Evolutionary conservation across 768 basidiomycete species (phyloP), one percentile per base, ranked within the genome.

Genomic region (Leccinum fibrillosum): DNA sequence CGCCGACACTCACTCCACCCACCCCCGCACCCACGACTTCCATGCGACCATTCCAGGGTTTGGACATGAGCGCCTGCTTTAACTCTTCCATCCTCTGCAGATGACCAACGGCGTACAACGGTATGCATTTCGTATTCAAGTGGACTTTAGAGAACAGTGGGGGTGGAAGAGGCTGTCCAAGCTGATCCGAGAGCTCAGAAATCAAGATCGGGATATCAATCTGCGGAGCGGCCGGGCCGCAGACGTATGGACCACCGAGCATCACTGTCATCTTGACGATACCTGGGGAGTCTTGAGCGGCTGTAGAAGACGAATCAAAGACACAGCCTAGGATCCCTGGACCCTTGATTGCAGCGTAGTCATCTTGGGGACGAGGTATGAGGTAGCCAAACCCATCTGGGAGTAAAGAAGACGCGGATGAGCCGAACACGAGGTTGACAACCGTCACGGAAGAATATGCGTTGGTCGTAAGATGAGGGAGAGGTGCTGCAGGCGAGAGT

Each of bases 321-420:
- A 98, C 86, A 30, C 88, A 86, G 12, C 96, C 96, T 0, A 98
- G 80, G 19, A 90, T 80, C 4, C 84, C 82, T 11, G 78, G 71
- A 50, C 71, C 62, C 34, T 70, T 64, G 5, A 64, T 53, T 23
- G 58, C 53, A n/a, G 72, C 65, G 62, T 90, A 89, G 21, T 79
- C 86, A 5, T 71, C 71, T 32, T 73, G 74, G 0, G 89, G 85
- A 15, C 94, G 89, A 0, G 95, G 94, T 53, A 97, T 81, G 67
- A 99, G 87, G 76, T 94, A 98, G 9, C 96, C 96, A 69, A 98
- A 99, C 4, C 96, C 96, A 2, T 80, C 79, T 0, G 94, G 93
- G 64, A 93, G 89, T 51, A 95, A 79, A 23, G 69, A 65, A 23
- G 69, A 57, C 56, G 74, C 53, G 23, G 76, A 70, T 30, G 81